These are phyloP conservation scores for Trypanosomatidae sp. DNA, from an alignment of 208 protist genomes.

Conservation along the genomic window DNA sequence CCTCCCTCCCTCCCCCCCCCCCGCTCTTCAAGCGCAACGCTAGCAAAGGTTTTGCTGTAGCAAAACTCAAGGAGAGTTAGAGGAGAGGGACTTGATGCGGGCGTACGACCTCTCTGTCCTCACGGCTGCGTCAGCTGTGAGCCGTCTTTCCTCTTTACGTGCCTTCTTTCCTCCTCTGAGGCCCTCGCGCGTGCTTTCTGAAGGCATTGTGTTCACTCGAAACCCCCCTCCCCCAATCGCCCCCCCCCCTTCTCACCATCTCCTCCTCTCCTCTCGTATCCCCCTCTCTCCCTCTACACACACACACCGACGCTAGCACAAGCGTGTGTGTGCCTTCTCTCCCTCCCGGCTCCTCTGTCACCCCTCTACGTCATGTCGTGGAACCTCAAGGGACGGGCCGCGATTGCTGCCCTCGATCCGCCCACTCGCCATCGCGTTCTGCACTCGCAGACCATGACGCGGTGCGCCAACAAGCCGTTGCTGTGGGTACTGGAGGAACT, in stretches of 20 bases:
- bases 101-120: neutral
- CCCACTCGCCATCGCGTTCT: constrained; percentile 48
- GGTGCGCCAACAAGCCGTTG: constrained; percentile 61
- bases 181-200: neutral
- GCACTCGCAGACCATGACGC: constrained; percentile 61
- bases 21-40: neutral
- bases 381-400: constrained; percentile 68
- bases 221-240: neutral
- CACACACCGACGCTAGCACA: neutral
- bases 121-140: neutral
- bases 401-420: constrained; percentile 60
- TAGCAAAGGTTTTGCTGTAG: neutral
- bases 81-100: neutral
- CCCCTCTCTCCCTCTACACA: neutral
- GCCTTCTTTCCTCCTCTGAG: neutral
- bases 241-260: neutral
- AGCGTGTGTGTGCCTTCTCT: neutral
- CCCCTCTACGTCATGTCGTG: constrained; percentile 33
- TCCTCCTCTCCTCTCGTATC: neutral
- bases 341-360: neutral
- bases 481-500: constrained; percentile 70
- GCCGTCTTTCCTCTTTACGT: neutral
- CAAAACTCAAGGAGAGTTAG: neutral
- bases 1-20: neutral
- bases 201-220: neutral